Percentiles rank a stretch among this genome's conserved stretches.
These are phyloP conservation scores for Cynanchum wilfordii DNA, from an alignment of 257 asterid genomes.

Conservation along the genomic window DNA sequence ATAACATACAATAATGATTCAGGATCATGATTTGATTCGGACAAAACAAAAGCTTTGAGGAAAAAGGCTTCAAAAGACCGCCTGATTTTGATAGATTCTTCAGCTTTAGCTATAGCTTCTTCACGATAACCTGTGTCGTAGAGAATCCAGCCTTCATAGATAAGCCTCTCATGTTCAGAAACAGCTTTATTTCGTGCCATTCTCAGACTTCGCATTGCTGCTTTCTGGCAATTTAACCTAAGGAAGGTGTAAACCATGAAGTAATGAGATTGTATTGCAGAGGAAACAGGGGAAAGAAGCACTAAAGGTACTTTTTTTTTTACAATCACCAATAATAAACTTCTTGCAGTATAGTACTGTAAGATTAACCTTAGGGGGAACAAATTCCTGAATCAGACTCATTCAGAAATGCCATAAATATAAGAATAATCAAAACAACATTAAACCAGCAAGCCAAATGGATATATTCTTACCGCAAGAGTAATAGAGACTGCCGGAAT, in stretches of 20 bases:
- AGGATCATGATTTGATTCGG: conserved; percentile 65
- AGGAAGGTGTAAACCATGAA: not conserved
- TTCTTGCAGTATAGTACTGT: not conserved
- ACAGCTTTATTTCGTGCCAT: conserved; percentile 83
- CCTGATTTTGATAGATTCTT: conserved; percentile 68
- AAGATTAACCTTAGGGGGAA: not conserved
- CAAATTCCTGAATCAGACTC: not conserved
- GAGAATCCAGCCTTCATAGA: conserved; percentile 94
- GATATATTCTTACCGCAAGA: conserved; percentile 46
- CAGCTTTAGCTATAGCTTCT: conserved; percentile 88
- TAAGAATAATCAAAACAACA: conserved; percentile 5
- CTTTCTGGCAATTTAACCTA: conserved; percentile 90
- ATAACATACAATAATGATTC: conserved; percentile 76
- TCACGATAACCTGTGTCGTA: conserved; percentile 83
- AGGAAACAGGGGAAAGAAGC: not conserved
- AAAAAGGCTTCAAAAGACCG: conserved; percentile 97
- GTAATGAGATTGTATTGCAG: not conserved
- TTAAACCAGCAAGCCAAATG: not conserved
- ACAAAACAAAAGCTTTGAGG: conserved; percentile 78
- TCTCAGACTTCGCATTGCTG: conserved; percentile 93
- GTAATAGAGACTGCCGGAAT: conserved; percentile 88
- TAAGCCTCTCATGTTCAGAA: conserved; percentile 75
- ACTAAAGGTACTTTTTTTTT: not conserved
- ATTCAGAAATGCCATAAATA: not conserved
- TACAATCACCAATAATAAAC: not conserved